Evolutionary conservation across 352 stramenopile genomes (phyloP), one percentile per base, ranked within the genome.

Genomic region (Hyaloperonospora brassicae): DNA sequence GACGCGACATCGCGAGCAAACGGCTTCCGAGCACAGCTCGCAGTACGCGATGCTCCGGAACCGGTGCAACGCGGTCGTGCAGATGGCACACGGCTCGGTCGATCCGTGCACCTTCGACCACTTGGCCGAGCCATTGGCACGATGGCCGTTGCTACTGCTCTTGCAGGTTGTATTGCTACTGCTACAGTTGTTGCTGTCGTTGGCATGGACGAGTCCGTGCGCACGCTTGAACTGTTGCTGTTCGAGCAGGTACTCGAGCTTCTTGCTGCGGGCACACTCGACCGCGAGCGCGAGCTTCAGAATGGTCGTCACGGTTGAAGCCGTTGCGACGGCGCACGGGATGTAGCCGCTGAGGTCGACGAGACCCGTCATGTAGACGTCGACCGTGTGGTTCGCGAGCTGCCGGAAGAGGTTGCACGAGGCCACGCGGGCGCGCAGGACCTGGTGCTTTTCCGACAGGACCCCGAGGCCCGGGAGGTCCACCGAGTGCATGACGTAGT

Each of bases 211-310:
- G 31, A 39, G 44, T 24, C 39, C 67, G 31, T 42, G 61, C 6
- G 54, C 22, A 2, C 47, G 54, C 51, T 66, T 75, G 9, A 63
- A 52, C 22, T 65, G 61, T 25, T 65, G 45, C 23, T 65, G 56
- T 31, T 65, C 61, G 22, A 84, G 50, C 53, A 73, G 60, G 41
- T 78, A 76, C 53, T 74, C 66, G 31, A 86, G 70, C 43, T 88
- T 88, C 55, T 86, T 86, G 57, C 79, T 80, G 52, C 72, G 66
- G 2, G 73, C 67, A 50, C 68, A 76, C 61, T 88, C 55, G 56
- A 74, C 21, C 35, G 56, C 57, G 31, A 65, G 57, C 10, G 64
- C 52, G 5, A 70, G 64, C n/a, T 63, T 66, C 7, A 82, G 31
- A 41, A 80, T 50, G 35, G 76, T 62, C 23, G 68, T 66, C 0